phyloP scores from a whole-genome alignment of 352 stramenopile genomes.

The Poterioochromonas sp. region DNA sequence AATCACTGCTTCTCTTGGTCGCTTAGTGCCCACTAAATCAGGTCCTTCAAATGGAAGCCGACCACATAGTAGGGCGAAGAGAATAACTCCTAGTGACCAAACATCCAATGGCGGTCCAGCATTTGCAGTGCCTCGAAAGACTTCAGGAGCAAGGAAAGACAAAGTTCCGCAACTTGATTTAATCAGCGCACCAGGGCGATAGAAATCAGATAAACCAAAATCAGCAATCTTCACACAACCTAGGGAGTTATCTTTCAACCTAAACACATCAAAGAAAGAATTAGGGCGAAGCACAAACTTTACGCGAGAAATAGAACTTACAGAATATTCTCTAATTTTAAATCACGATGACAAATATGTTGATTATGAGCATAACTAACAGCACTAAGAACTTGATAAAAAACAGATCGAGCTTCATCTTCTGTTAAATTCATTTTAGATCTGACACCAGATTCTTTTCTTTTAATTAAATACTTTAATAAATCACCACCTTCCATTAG shows the following conservation, averaged over 20 bases:
- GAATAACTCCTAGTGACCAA: conserved; percentile 73
- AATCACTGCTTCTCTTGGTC: conserved; percentile 65
- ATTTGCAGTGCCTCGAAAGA: conserved; percentile 68
- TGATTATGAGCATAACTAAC: conserved; percentile 73
- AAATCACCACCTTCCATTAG: conserved; percentile 68
- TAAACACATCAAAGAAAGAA: not conserved
- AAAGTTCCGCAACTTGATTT: conserved; percentile 72
- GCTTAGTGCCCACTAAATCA: conserved; percentile 56
- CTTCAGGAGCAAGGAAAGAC: conserved; percentile 68
- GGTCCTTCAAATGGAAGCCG: conserved; percentile 66
- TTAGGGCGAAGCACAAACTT: not conserved
- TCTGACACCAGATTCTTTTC: conserved; percentile 54
- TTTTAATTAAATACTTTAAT: conserved; percentile 65
- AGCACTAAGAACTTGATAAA: conserved; percentile 48
- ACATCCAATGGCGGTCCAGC: conserved; percentile 66
- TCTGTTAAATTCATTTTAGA: conserved; percentile 38
- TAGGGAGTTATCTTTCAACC: conserved; percentile 62
- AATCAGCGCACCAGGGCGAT: conserved; percentile 68
- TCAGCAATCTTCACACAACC: conserved; percentile 61
- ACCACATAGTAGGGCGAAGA: conserved; percentile 69
- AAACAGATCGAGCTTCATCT: conserved; percentile 50
- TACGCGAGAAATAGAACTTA: conserved; percentile 34
- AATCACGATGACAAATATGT: conserved; percentile 72
- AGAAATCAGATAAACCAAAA: conserved; percentile 65
- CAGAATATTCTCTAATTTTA: conserved; percentile 75